Base-by-base conservation (phyloP, 2,329 filamentous ascomycete species). In the Nemania abortiva region DNA sequence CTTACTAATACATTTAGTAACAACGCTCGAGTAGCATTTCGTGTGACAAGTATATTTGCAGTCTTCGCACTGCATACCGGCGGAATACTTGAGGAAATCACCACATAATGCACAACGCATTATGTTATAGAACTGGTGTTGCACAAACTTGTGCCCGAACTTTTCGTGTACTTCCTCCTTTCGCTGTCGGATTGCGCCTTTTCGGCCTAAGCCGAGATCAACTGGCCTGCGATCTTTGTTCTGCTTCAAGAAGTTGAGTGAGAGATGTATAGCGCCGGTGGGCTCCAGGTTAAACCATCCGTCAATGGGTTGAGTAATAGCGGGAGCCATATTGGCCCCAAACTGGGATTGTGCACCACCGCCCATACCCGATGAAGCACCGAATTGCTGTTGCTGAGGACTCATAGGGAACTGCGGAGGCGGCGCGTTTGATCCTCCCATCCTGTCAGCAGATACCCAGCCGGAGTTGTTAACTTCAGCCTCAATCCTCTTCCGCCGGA, bases 31-130 rank as follows among this genome's bases (percentile, higher is more conserved):
- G 81, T 98, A 99, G 80, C 96, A 99, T 83, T 98, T 98, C 76
- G 94, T 95, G 82, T 99, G 96, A 82, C 96, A 99, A 47, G 95
- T 98, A 83, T 98, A 98, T 83, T 98, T 98, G 91, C 96, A 99
- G 83, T 99, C 96, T 73, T 97, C 93, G 82, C 96, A 99, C 83
- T 99, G 96, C 95, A 99, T 99, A 70, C 96, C 96, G 24, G 96
- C 93, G 57, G 95, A 97, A 80, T 98, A 98, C 80, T 98, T 99
- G 83, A 99, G 91, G 78, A 99, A 98, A 74, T 99, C 96, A 69
- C 95, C 96, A 80, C 96, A 99, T 42, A 98, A 90, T 15, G 96
- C 96, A 82, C 96, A 99, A 71, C 96, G 95, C 96, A 99, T 99
- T 79, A 99, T 98, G 87, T 98, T 99, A 90, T 98, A 99, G 82